Evolutionary conservation across 805 yeast species (phyloP).

Genomic region (Candida morakotiae): DNA sequence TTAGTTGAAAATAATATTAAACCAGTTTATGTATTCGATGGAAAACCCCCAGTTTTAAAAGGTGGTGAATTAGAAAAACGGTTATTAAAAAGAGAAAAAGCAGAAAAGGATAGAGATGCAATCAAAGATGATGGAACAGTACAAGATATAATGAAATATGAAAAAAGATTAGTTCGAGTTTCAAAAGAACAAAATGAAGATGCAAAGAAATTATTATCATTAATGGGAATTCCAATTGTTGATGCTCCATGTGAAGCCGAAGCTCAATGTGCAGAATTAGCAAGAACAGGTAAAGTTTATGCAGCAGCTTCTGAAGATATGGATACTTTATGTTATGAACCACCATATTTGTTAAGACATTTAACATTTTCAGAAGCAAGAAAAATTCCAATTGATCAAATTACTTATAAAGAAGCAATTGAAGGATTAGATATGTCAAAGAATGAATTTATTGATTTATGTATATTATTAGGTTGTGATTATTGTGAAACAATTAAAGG

Average conservation of each 20-base stretch:
- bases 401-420: conserved; percentile 61
- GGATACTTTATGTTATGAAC: conserved; percentile 93
- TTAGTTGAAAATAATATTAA: conserved; percentile 91
- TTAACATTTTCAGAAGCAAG: conserved; percentile 92
- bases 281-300: conserved; percentile 83
- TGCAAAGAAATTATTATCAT: conserved; percentile 70
- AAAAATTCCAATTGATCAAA: conserved; percentile 87
- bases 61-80: conserved; percentile 92
- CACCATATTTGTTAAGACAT: conserved; percentile 81
- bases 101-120: conserved; percentile 68
- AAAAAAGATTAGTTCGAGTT: conserved; percentile 85
- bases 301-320: conserved; percentile 99
- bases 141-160: conserved; percentile 71
- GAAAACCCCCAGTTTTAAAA: conserved; percentile 93
- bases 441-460: conserved; percentile 79
- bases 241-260: conserved; percentile 98
- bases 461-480: conserved; percentile 94
- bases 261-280: conserved; percentile 95
- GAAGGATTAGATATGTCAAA: conserved; percentile 73
- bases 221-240: conserved; percentile 95
- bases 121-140: conserved; percentile 76
- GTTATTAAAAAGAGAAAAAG: conserved; percentile 74
- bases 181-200: conserved; percentile 91
- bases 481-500: conserved; percentile 95
- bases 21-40: conserved; percentile 96